Evolutionary conservation across 345 rosid species (phyloP), one percentile per base, ranked within the genome.

Genomic region (Rhizophora mangle): DNA sequence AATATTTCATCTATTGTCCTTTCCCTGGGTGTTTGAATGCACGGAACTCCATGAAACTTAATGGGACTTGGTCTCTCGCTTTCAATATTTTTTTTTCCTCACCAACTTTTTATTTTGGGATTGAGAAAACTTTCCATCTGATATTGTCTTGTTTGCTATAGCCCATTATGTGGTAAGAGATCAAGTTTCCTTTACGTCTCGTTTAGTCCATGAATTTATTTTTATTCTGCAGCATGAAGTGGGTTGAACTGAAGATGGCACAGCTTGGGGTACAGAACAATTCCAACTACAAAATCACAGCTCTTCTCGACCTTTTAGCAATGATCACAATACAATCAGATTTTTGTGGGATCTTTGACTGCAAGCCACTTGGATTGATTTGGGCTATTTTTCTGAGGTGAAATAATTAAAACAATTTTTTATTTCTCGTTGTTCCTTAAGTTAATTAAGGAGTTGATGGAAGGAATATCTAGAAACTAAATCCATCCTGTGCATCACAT

Each of bases 161-260:
- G 15, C 49, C 49, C 3, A 13, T 43, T 43, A 13, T 39, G 46
- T 39, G 49, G 15, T 43, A 43, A 43, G 49, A 43, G 49, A 43
- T 43, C 3, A 43, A 24, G 18, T 43, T 13, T 13, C 19, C 18
- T 43, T 19, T 43, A 13, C 18, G 2, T 64, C 15, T 34, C 29
- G 19, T 24, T 56, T 37, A 34, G 16, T 8, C 30, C 43, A 58
- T 32, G 52, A 22, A 29, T 43, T 43, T 13, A 15, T 58, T 27
- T 70, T 61, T 26, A 56, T 73, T 58, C 49, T 81, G 73, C 83
- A 90, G 99, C 86, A 92, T 92, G 99, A 92, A 85, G 80, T 88
- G 97, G 99, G 93, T 95, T 77, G 99, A 90, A 80, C 69, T 95
- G 84, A 95, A 95, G 87, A 95, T 95, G 99, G 92, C 74, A 77